phyloP scores from a whole-genome alignment of 1,139 yeast species.

The Zygotorulaspora mrakii region DNA sequence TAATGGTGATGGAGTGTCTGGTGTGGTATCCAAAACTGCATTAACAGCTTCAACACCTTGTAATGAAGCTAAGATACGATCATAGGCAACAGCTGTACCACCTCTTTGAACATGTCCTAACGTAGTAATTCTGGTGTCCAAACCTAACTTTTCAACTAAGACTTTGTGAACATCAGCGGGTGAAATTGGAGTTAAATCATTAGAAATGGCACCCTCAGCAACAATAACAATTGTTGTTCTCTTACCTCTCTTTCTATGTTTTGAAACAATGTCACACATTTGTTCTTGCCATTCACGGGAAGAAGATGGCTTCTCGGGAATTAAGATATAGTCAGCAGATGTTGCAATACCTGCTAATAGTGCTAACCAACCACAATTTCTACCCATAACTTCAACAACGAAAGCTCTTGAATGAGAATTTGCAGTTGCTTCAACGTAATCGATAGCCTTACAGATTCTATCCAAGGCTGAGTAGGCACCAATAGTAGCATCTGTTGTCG shows the following conservation, averaged over 20 bases:
- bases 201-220: conserved; percentile 95
- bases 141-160: conserved; percentile 68
- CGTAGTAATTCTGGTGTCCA: conserved; percentile 92
- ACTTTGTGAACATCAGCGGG: conserved; percentile 76
- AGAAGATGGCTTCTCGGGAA: conserved; percentile 84
- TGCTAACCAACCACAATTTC: conserved; percentile 99
- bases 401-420: conserved; percentile 96
- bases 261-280: conserved; percentile 61
- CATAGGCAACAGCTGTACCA: conserved; percentile 94
- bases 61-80: conserved; percentile 82
- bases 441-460: conserved; percentile 79
- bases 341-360: conserved; percentile 94
- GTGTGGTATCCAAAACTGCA: conserved; percentile 84
- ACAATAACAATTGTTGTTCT: conserved; percentile 93
- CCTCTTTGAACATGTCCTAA: conserved; percentile 98
- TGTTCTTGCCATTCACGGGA: conserved; percentile 70
- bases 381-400: conserved; percentile 97
- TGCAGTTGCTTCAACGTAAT: conserved; percentile 92
- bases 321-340: conserved; percentile 88
- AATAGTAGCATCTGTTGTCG: conserved; percentile 91
- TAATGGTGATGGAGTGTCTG: conserved; percentile 92
- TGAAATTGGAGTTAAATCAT: conserved; percentile 74
- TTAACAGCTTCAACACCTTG: conserved; percentile 98
- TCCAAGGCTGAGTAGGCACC: conserved; percentile 94
- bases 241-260: conserved; percentile 84